These are phyloP conservation scores for Calendula officinalis DNA, from an alignment of 129 eudicot genomes.

Conservation along the genomic window DNA sequence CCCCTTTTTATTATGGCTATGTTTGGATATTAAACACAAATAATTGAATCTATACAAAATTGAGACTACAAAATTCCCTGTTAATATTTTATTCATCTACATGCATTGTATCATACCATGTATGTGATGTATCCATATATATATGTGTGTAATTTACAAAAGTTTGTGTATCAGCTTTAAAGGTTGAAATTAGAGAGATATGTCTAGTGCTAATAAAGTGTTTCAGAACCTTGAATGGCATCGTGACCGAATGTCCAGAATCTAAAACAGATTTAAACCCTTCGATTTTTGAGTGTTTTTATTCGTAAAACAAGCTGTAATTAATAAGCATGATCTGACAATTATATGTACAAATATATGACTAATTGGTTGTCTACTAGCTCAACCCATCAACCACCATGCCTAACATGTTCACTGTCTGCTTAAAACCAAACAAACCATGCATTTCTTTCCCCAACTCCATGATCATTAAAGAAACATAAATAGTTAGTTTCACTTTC, in stretches of 20 bases:
- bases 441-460: slow-evolving; percentile 21
- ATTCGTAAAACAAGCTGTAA: not conserved
- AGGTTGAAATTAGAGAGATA: not conserved
- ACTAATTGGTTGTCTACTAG: slow-evolving; percentile 15
- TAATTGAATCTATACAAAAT: slow-evolving; percentile 13
- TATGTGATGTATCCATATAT: not conserved
- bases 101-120: not conserved
- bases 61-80: not conserved
- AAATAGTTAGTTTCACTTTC: no score
- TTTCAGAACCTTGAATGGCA: slow-evolving; percentile 7
- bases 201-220: not conserved
- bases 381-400: slow-evolving; percentile 6
- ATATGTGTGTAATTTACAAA: not conserved
- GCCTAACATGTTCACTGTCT: slow-evolving; percentile 33
- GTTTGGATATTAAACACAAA: not conserved
- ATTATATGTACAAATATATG: slow-evolving; percentile 12
- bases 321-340: slow-evolving; percentile 24
- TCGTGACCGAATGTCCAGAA: not conserved
- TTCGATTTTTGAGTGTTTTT: not conserved
- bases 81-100: slow-evolving; percentile 15
- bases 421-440: slow-evolving; percentile 24
- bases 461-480: slow-evolving; percentile 16
- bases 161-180: not conserved
- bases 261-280: not conserved
- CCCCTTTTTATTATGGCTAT: not conserved